Evolutionary conservation across 148 eudicot genomes (phyloP).

Genomic region (Simmondsia chinensis): DNA sequence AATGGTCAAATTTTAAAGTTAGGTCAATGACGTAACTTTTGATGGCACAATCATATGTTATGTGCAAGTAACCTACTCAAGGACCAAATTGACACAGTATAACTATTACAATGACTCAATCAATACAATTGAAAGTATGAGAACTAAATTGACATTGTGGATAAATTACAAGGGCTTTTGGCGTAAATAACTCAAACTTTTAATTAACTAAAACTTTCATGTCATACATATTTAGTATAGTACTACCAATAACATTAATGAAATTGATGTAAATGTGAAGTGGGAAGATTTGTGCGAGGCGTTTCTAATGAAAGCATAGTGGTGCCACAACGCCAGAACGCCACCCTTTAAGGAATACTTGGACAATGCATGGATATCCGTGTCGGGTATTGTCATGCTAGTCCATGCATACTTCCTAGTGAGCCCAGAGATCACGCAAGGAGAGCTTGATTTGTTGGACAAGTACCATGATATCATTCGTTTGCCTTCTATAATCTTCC

Average conservation of each 20-base stretch:
- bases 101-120: too few relatives aligned
- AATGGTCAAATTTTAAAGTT: too few relatives aligned
- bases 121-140: too few relatives aligned
- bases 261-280: neutral
- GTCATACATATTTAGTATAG: too few relatives aligned
- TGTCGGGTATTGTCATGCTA: constrained; percentile 4
- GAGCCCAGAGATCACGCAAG: constrained; percentile 1
- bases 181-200: too few relatives aligned
- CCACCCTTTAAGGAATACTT: constrained; percentile 7
- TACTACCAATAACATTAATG: neutral
- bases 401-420: constrained; percentile 13
- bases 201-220: too few relatives aligned
- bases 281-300: constrained; percentile 13
- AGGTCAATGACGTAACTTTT: too few relatives aligned
- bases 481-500: constrained; percentile 7
- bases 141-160: too few relatives aligned
- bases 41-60: too few relatives aligned
- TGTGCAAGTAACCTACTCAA: too few relatives aligned
- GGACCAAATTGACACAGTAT: too few relatives aligned
- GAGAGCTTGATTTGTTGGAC: constrained; percentile 4
- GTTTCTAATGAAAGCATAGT: constrained; percentile 13
- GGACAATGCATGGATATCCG: constrained; percentile 19
- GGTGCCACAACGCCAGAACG: constrained; percentile 2
- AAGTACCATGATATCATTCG: constrained; percentile 6
- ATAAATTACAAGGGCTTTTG: too few relatives aligned